phyloP scores from a whole-genome alignment of 257 asterid genomes.

The Anisodus acutangulus region DNA sequence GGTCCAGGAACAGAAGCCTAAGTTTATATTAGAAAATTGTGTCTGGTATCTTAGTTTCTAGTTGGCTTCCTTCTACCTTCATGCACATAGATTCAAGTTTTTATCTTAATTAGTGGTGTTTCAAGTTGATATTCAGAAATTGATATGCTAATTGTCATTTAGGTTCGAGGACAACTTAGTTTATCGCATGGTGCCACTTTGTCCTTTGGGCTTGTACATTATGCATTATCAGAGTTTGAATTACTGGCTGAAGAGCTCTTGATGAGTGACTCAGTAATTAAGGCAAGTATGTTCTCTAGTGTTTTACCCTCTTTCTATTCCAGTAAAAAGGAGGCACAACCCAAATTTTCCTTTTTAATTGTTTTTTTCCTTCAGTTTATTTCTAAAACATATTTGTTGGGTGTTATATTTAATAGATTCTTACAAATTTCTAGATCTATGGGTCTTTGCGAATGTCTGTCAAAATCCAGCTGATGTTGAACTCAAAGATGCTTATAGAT shows the following conservation, averaged over 20 bases:
- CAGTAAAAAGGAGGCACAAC: conserved; percentile 1
- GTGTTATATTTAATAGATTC: conserved; percentile 6
- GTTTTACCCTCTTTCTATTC: conserved; percentile 9
- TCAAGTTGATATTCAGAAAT: background rate
- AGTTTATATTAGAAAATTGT: background rate
- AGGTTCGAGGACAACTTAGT: conserved; percentile 92
- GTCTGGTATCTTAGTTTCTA: background rate
- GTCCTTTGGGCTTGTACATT: conserved; percentile 77
- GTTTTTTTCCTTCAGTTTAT: background rate
- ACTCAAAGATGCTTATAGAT: conserved; percentile 72
- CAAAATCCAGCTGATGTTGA: conserved; percentile 88
- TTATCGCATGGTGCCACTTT: conserved; percentile 76
- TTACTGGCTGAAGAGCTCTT: conserved; percentile 91
- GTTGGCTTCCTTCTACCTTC: conserved; percentile 10
- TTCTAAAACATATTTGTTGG: conserved; percentile 33
- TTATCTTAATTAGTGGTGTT: background rate
- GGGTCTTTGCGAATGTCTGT: conserved; percentile 95
- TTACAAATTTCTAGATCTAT: conserved; percentile 56
- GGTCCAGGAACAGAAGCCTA: conserved; percentile 8
- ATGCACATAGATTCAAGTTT: background rate
- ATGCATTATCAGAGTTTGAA: conserved; percentile 79
- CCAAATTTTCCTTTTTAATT: conserved; percentile 25
- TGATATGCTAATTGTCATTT: conserved; percentile 28
- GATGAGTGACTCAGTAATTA: conserved; percentile 85
- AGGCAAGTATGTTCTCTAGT: conserved; percentile 53